phyloP scores from a whole-genome alignment of 1,284 basidiomycete genomes.

The Phellinidium pouzarii region DNA sequence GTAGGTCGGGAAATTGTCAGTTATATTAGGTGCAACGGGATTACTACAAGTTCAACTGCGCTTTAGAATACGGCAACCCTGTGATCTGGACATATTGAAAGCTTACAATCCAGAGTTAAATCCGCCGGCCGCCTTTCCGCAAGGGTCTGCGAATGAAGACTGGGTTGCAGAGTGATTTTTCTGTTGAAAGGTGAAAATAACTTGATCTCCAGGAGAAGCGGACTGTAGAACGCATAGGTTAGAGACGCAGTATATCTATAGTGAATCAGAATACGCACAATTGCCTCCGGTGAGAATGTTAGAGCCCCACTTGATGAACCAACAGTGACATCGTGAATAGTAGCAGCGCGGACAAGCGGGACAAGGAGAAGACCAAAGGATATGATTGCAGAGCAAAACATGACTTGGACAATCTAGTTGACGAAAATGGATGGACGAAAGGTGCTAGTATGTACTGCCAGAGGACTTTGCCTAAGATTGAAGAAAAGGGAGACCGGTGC shows the following conservation, averaged over 20 bases:
- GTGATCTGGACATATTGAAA: conserved; percentile 1
- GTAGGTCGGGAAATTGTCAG: conserved; percentile 32
- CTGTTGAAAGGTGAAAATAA: conserved; percentile 49
- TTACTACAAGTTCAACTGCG: conserved; percentile 31
- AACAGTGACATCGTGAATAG: conserved; percentile 46
- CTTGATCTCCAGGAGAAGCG: conserved; percentile 48
- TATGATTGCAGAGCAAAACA: conserved; percentile 34
- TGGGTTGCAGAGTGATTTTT: conserved; percentile 55
- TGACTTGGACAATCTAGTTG: conserved; percentile 37
- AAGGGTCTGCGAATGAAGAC: conserved; percentile 49
- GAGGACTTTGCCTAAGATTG: conserved; percentile 15
- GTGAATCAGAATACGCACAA: conserved; percentile 32
- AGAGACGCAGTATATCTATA: conserved; percentile 14
- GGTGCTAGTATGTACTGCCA: conserved; percentile 22
- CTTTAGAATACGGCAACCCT: neutral
- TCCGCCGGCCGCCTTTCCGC: conserved; percentile 41
- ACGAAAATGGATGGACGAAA: conserved; percentile 22
- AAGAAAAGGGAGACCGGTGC: conserved; percentile 23
- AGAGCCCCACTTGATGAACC: conserved; percentile 39
- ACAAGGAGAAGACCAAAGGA: conserved; percentile 40
- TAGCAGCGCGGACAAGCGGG: conserved; percentile 41
- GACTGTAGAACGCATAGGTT: conserved; percentile 26
- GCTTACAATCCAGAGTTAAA: conserved; percentile 55
- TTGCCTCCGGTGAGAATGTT: conserved; percentile 42
- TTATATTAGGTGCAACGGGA: conserved; percentile 39